A percentile compares a stretch with the other conserved stretches of the same genome.
phyloP scores from a whole-genome alignment of 2,329 filamentous ascomycete genomes.

The Apiospora arundinis region DNA sequence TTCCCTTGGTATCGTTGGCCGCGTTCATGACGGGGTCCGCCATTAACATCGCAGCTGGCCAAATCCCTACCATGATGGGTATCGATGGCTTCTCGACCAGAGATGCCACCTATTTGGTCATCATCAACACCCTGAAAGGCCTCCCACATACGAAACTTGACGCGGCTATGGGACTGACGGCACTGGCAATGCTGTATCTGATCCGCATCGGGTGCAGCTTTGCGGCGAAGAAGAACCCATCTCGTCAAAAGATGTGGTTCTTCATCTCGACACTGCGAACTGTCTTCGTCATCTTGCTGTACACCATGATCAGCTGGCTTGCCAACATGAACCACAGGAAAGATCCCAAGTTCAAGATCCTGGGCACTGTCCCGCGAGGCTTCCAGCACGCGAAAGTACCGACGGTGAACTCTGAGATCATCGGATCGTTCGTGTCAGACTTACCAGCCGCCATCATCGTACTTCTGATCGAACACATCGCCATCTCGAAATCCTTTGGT shows the following conservation, averaged over 20 bases:
- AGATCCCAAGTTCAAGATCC: conserved; percentile 73
- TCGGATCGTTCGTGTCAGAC: conserved; percentile 72
- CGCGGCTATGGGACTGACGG: conserved; percentile 86
- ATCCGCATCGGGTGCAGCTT: conserved; percentile 72
- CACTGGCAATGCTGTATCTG: conserved; percentile 77
- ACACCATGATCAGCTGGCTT: conserved; percentile 88
- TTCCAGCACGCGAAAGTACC: conserved; percentile 83
- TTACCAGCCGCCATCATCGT: conserved; percentile 90
- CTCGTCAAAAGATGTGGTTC: conserved; percentile 78
- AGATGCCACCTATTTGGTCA: conserved; percentile 78
- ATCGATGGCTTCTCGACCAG: conserved; percentile 77
- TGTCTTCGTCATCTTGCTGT: conserved; percentile 88
- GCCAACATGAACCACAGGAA: conserved; percentile 73
- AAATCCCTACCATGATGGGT: conserved; percentile 83
- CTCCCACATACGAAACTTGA: conserved; percentile 74
- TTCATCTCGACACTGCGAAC: conserved; percentile 91
- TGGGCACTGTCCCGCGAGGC: conserved; percentile 81
- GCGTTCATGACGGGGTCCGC: conserved; percentile 98
- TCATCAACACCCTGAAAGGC: conserved; percentile 82
- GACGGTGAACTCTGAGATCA: conserved; percentile 67
- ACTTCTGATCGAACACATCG: conserved; percentile 95
- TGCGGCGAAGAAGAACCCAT: conserved; percentile 72
- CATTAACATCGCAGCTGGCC: conserved; percentile 84
- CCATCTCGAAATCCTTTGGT: conserved; percentile 96
- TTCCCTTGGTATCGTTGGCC: conserved; percentile 86